Conservation (phyloP, 305 asterid species). For the Fraxinus sp. region DNA sequence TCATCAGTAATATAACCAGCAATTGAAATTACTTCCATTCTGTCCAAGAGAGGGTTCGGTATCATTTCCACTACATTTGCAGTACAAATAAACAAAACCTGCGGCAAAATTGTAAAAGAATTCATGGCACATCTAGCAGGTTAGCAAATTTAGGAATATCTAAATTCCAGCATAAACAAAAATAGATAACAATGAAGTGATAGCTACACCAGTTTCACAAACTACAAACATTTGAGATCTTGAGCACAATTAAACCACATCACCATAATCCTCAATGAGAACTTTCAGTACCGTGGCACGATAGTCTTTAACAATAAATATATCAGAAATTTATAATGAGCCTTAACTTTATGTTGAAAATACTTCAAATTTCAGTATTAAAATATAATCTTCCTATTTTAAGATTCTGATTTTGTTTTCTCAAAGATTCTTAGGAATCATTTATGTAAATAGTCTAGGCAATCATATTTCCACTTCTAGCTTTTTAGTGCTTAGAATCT, state of each 20-base stretch:
- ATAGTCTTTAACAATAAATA: background rate
- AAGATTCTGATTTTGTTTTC: no score
- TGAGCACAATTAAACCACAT: background rate
- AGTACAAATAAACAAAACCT: constrained; percentile 96
- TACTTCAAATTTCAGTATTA: background rate
- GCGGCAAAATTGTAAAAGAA: constrained; percentile 27
- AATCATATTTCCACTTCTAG: background rate
- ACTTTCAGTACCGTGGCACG: background rate
- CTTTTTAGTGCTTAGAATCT: background rate
- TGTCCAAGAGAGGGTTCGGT: constrained; percentile 92
- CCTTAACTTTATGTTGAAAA: no score
- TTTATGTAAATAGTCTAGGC: background rate
- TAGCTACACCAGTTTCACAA: background rate
- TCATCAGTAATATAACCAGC: constrained; percentile 98
- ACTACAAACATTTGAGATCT: background rate
- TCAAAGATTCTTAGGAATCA: background rate
- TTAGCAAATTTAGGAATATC: background rate
- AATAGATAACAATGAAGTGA: constrained; percentile 7
- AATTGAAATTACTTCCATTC: constrained; percentile 95
- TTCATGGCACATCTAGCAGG: constrained; percentile 2
- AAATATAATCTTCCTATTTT: no score
- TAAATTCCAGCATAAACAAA: constrained; percentile 15
- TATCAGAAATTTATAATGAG: background rate
- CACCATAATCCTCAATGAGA: constrained; percentile 1
- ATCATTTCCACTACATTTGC: constrained; percentile 89